These are phyloP conservation scores for Cryptococcus sp. DNA, from an alignment of 1,284 basidiomycete genomes.

Conservation along the genomic window DNA sequence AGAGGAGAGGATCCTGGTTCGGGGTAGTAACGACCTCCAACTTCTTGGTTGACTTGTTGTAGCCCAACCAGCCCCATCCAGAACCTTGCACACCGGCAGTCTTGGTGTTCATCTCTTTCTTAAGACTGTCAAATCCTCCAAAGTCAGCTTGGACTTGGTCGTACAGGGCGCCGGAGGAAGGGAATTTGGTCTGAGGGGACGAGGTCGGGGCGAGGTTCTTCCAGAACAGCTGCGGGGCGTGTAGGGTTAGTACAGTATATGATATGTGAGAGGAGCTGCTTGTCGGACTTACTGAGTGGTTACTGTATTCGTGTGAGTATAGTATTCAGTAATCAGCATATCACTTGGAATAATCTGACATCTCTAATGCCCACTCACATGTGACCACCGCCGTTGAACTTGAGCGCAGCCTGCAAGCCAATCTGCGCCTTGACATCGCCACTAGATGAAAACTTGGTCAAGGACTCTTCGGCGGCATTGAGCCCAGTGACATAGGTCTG, in stretches of 20 bases:
- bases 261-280: neutral
- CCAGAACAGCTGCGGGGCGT: slow-evolving; percentile 91
- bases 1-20: slow-evolving; percentile 93
- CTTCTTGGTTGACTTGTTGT: slow-evolving; percentile 67
- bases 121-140: slow-evolving; percentile 73
- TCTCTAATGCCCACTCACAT: slow-evolving; percentile 34
- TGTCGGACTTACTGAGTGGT: slow-evolving; percentile 45
- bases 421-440: slow-evolving; percentile 76
- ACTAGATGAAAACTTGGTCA: slow-evolving; percentile 60
- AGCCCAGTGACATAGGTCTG: slow-evolving; percentile 88
- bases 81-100: slow-evolving; percentile 96
- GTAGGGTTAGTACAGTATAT: neutral
- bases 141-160: slow-evolving; percentile 79
- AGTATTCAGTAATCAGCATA: neutral
- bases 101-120: slow-evolving; percentile 77
- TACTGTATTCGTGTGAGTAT: slow-evolving; percentile 21
- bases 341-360: neutral
- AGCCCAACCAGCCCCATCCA: slow-evolving; percentile 98
- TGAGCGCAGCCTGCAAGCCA: slow-evolving; percentile 78
- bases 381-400: slow-evolving; percentile 87
- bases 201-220: slow-evolving; percentile 80
- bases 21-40: slow-evolving; percentile 88
- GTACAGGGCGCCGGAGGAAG: slow-evolving; percentile 70
- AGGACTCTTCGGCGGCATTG: slow-evolving; percentile 86
- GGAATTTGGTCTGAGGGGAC: slow-evolving; percentile 63